Evolutionary conservation across 2,329 filamentous ascomycete species (phyloP), one percentile per base, ranked within the genome.

Genomic region (Pestalotiopsis sp.): DNA sequence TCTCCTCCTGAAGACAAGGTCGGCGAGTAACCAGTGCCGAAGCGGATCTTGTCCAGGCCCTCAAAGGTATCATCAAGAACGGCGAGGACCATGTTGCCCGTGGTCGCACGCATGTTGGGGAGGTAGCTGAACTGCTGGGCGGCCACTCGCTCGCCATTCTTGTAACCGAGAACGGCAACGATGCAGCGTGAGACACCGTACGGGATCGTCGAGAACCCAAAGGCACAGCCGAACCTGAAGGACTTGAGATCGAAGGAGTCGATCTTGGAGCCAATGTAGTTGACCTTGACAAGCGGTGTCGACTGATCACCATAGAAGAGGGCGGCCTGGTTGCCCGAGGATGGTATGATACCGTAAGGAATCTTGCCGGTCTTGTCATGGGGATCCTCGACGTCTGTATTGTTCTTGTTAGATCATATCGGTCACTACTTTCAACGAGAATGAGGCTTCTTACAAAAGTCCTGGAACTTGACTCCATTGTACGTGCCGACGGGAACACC

Each of bases 391-490:
- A 38, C 27, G 31, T 38, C 59, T 62, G 11, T 38, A 62, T 39
- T 20, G 13, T 12, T 39, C 25, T n/a, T 13, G 20, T 62, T 12
- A 62, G 59, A 9, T 1, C 4, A 4, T 20, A 4, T 17, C 31
- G 13, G n/a, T 7, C 11, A 12, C 20, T 12, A 1, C 20, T 25
- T 23, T 14, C 12, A 9, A 3, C 9, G 3, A 13, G 13, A 31
- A 4, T 11, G 38, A 12, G 27, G 36, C 2, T n/a, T 41, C 31
- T 27, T 20, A 62, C 27, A 62, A 20, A 62, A 62, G 20, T 62
- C 59, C 31, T 62, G 59, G 59, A 36, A 62, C 59, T 62, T 62
- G 27, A 62, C 13, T 62, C 59, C 59, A 36, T 62, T 62, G 31
- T 62, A 62, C n/a, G 59, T 62, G 20, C 31, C 17, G 4, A 62